Conservation (phyloP, 73 alveolate species). For the Paramecium caudatum region DNA sequence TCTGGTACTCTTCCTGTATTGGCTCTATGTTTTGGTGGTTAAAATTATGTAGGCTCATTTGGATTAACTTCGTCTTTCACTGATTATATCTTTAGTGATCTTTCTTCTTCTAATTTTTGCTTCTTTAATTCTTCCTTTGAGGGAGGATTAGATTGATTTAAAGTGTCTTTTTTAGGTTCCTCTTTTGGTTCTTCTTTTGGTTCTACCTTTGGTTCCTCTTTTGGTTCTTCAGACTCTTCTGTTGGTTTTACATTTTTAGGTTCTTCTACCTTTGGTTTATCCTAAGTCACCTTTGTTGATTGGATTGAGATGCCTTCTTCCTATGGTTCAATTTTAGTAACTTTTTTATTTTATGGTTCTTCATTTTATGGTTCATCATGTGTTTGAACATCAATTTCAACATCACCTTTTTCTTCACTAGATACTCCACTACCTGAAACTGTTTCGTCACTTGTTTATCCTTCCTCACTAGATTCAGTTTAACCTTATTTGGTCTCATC, state of each 20-base stretch:
- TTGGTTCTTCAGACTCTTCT: neutral
- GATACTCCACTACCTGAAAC: too few species aligned
- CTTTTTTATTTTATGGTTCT: neutral
- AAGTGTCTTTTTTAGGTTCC: neutral
- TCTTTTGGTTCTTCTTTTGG: neutral
- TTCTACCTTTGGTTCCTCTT: neutral
- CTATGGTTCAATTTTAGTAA: neutral
- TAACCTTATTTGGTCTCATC: neutral
- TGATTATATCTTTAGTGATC: neutral
- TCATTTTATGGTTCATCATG: neutral
- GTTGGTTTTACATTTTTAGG: neutral
- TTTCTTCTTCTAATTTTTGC: neutral
- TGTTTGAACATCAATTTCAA: neutral
- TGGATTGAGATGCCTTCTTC: too few species aligned
- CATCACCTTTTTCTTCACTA: neutral
- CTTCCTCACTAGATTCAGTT: neutral
- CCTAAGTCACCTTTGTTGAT: too few species aligned
- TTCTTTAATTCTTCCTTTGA: neutral
- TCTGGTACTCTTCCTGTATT: slow-evolving; percentile 4
- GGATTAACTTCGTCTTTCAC: slow-evolving; percentile 11
- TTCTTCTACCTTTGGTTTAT: neutral
- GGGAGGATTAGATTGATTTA: neutral
- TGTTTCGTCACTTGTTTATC: neutral
- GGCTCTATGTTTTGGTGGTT: slow-evolving; percentile 66
- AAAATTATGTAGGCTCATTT: slow-evolving; percentile 36